Conservation (phyloP, 2,329 filamentous ascomycete species). For the Cladophialophora yegresii region DNA sequence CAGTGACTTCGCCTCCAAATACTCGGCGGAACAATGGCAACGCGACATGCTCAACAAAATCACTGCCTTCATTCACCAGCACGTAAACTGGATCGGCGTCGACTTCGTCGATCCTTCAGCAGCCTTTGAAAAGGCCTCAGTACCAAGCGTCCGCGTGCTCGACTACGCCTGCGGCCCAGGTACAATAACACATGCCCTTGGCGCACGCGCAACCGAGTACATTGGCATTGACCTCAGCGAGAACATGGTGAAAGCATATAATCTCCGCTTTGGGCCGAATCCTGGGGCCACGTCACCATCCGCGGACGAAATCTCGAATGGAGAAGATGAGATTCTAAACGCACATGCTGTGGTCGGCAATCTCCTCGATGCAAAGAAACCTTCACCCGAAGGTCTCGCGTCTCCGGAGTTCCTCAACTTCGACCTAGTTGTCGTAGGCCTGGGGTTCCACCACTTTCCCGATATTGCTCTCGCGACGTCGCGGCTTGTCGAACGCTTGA, state of each 20-base stretch:
- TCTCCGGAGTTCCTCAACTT: conserved; percentile 67
- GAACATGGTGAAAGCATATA: conserved; percentile 70
- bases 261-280: conserved; percentile 56
- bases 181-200: conserved; percentile 53
- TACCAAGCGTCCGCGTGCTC: conserved; percentile 49
- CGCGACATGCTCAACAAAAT: conserved; percentile 32
- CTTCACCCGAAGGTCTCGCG: conserved; percentile 57
- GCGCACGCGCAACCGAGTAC: conserved; percentile 63
- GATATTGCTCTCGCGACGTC: conserved; percentile 62
- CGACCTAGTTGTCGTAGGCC: conserved; percentile 65
- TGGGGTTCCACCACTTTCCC: conserved; percentile 69
- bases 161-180: conserved; percentile 79
- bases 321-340: conserved; percentile 25
- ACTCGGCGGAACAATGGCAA: conserved; percentile 34
- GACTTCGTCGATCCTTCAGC: conserved; percentile 28
- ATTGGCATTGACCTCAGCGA: conserved; percentile 70
- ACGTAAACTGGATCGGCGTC: conserved; percentile 35
- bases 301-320: conserved; percentile 51
- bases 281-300: conserved; percentile 41
- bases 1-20: conserved; percentile 33
- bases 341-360: conserved; percentile 51
- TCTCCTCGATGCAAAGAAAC: conserved; percentile 49
- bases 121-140: conserved; percentile 19
- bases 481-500: conserved; percentile 63
- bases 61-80: conserved; percentile 31